Base-by-base conservation (phyloP, 345 rosid genomes). In the Arabis hirsuta region DNA sequence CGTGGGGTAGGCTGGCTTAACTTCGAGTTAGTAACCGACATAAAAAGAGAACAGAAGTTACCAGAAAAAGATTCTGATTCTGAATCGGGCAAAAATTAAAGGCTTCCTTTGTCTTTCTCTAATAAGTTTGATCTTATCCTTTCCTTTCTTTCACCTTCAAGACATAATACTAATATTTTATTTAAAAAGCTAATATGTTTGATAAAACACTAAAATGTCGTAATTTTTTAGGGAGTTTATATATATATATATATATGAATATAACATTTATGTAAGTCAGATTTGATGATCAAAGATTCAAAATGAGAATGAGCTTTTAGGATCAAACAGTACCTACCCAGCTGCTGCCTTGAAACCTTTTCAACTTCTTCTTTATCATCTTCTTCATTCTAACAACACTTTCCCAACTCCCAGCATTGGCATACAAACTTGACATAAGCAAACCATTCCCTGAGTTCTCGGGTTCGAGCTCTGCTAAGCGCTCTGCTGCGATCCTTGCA, bases 401-500 rank as follows among this genome's bases (percentile, higher is more conserved):
- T 54, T 54, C 84, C 92, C 88, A 88, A 53, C 79, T 84, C 27
- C 94, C 92, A 71, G 80, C 79, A 73, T 81, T 77, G 55, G 89
- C 94, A 55, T 89, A 83, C 55, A 93, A 70, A 76, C 81, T 76
- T 2, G 90, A 77, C 75, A 94, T 22, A 38, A 87, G 73, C 79
- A 81, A 51, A 10, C 65, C 77, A 59, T 85, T 87, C 44, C 89
- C 96, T 32, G 82, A 78, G 82, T 86, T 88, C 58, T 51, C 80
- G 19, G 97, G 97, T 78, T 94, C 96, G 19, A 94, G 86, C 79
- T 84, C 73, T 20, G 80, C 73, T 72, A 94, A 78, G 5, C 78
- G 88, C 78, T 64, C 80, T 27, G 88, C 87, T 4, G 98, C 95
- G 39, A 84, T 53, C 67, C 79, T 77, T n/a, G 88, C 98, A 22